Conservation (phyloP, 2,329 filamentous ascomycete species). For the Diaporthe humulicola region DNA sequence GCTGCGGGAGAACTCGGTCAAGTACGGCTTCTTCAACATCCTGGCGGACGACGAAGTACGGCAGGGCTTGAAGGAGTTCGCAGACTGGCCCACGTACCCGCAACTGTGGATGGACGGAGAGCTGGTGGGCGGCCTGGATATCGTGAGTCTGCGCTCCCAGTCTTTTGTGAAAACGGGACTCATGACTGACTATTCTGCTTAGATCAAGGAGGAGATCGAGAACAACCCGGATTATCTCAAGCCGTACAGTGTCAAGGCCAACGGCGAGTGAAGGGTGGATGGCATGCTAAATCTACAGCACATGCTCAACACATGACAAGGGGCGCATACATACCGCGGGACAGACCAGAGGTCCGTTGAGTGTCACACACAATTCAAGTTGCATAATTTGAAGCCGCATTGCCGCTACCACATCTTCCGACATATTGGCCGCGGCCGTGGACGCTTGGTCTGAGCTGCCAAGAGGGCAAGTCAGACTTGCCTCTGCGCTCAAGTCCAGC, state of each 20-base stretch:
- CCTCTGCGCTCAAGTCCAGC: not conserved
- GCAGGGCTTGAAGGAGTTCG: slow-evolving; percentile 95
- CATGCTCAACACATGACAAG: not conserved
- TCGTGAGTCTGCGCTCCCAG: slow-evolving; percentile 73
- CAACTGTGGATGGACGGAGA: slow-evolving; percentile 94
- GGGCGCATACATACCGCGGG: not conserved
- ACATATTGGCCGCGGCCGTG: not conserved
- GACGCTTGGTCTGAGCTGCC: not conserved
- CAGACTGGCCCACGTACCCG: slow-evolving; percentile 98
- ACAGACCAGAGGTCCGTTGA: not conserved
- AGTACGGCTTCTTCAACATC: slow-evolving; percentile 99
- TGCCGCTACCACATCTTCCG: not conserved
- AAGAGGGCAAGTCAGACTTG: not conserved
- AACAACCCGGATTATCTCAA: slow-evolving; percentile 87
- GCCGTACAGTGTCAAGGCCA: slow-evolving; percentile 72
- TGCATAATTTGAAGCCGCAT: not conserved
- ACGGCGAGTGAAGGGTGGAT: slow-evolving; percentile 47
- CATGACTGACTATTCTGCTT: slow-evolving; percentile 32
- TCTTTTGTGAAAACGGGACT: not conserved
- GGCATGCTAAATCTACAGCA: not conserved
- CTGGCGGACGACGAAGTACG: slow-evolving; percentile 96
- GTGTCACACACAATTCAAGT: not conserved
- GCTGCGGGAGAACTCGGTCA: slow-evolving; percentile 88
- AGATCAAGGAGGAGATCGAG: slow-evolving; percentile 95
- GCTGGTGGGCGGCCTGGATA: slow-evolving; percentile 92